These are phyloP conservation scores for Phtheirospermum japonicum DNA, from an alignment of 257 asterid genomes.

Conservation along the genomic window DNA sequence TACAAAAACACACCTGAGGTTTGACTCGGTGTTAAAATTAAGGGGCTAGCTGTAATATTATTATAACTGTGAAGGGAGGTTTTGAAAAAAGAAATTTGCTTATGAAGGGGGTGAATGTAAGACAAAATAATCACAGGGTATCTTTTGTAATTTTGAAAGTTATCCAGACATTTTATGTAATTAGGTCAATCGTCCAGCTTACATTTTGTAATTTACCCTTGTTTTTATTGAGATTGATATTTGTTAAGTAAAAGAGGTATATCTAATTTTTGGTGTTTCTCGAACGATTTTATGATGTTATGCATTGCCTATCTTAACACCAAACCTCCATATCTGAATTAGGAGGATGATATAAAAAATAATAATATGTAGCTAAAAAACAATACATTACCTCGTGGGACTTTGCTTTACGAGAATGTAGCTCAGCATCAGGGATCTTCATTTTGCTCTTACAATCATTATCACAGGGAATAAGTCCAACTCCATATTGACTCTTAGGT, in stretches of 20 bases:
- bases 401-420: conserved; percentile 67
- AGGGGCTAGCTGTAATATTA: too few relatives aligned
- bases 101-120: too few relatives aligned
- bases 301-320: background rate
- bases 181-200: too few relatives aligned
- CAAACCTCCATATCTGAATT: background rate
- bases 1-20: too few relatives aligned
- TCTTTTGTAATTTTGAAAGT: too few relatives aligned
- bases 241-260: background rate
- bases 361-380: background rate
- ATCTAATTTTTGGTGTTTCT: too few relatives aligned
- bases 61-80: too few relatives aligned
- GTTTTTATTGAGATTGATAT: background rate
- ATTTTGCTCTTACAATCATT: conserved; percentile 59
- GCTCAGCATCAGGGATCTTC: conserved; percentile 55
- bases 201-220: too few relatives aligned
- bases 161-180: too few relatives aligned
- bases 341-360: background rate
- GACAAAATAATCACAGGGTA: too few relatives aligned
- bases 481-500: conserved; percentile 64
- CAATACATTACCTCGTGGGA: conserved; percentile 50
- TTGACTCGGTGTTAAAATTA: too few relatives aligned
- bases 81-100: too few relatives aligned
- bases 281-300: background rate
- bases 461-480: conserved; percentile 76